Base-by-base conservation (phyloP, 495 filamentous ascomycete species). In the Penicillium verhagenii region DNA sequence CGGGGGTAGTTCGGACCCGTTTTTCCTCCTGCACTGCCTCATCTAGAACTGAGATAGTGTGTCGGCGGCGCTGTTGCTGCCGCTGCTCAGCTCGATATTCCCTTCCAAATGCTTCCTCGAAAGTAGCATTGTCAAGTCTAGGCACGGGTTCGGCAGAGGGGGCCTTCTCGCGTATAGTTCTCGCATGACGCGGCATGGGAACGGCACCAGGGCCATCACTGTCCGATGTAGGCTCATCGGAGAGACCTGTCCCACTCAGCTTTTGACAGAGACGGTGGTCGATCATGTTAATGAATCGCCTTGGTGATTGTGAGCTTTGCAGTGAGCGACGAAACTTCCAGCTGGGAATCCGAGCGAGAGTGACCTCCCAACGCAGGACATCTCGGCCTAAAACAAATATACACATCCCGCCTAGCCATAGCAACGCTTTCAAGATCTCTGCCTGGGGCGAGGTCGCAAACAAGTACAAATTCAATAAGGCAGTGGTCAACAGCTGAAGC, bases 401-500 rank as follows among this genome's bases (percentile, higher is more conserved):
- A 46, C 81, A 80, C 44, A 97, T 67, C 24, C 92, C 92, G 23
- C 95, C 95, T 31, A 90, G 79, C 92, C 94, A 97, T 6, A 97
- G 75, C 25, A 96, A 65, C 8, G 86, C 82, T 67, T 89, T 88
- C 6, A 97, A 71, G 43, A 97, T 95, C 26, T 88, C 73, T 6
- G 84, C 84, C 71, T 97, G 95, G 1, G 94, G 91, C 8, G 93
- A 96, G 9, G 69, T 64, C 23, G 92, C 85, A 56, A 92, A 81
- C 13, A 96, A 65, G 35, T 92, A 75, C 38, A 97, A 69, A 68
- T 97, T 91, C 61, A 97, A 89, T 40, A 97, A 78, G 13, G 85
- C 84, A 31, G 83, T 80, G 19, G 92, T 91, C 38, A 97, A 81
- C 14, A 97, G 78, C 58, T 97, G 91, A 46, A 96, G 72, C 64